Base-by-base conservation (phyloP, 352 stramenopile genomes). In the Globisporangium viniferum region DNA sequence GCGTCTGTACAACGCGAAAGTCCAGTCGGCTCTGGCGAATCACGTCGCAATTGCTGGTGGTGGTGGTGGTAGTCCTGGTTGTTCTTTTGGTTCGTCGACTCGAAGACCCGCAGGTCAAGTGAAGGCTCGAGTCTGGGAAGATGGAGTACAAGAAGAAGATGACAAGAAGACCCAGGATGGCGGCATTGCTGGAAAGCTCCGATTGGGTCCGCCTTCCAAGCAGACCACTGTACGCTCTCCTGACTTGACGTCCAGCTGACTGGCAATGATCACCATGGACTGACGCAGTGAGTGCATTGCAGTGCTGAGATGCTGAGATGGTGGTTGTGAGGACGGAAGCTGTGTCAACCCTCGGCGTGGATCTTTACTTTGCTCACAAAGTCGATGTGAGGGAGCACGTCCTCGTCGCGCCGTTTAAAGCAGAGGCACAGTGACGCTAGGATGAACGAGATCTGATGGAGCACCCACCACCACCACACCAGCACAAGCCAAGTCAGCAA, bases 341-440 rank as follows among this genome's bases (percentile, higher is more conserved):
- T 20, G n/a, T 24, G n/a, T 76, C 61, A 78, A 36, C 69, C 72
- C 24, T 73, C 62, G 0, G 76, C 77, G 61, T 86, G 69, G 20
- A 88, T 68, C 66, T 75, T 75, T 35, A 86, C 79, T 69, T 86
- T 84, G 54, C 70, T 79, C 5, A 74, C 79, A 68, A 90, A 91
- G n/a, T 72, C 71, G 27, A 91, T 75, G 9, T 68, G 46, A 1
- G 86, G 86, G n/a, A 83, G 62, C 20, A 92, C 84, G 55, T 91
- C 86, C 69, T 90, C 73, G 54, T 94, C 84, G 51, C 85, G 68
- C 44, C 86, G 77, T 69, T 94, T 92, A 35, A 90, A 82, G 64
- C 85, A 90, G 18, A 94, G 74, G 48, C 82, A 92, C 2, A 91
- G 2, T 0, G 82, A 86, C 29, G 62, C 67, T 10, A 88, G 2